phyloP scores from a whole-genome alignment of 2,329 filamentous ascomycete genomes.

The Trichoderma arundinaceum region DNA sequence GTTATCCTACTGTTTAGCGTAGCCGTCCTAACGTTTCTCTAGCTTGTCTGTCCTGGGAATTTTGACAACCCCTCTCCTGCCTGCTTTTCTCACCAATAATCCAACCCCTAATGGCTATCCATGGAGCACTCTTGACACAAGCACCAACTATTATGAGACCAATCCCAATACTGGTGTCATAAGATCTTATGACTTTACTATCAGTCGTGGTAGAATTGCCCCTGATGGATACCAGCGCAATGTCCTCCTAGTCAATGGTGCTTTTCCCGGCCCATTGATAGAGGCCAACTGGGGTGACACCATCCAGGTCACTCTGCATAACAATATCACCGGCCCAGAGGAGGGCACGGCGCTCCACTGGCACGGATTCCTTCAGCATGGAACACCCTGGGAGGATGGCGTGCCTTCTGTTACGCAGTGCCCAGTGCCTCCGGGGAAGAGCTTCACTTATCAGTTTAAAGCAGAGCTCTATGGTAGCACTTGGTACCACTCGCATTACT shows the following conservation, averaged over 20 bases:
- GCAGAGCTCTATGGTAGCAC: conserved; percentile 60
- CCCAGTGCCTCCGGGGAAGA: conserved; percentile 66
- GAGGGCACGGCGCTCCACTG: conserved; percentile 60
- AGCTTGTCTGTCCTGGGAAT: conserved; percentile 52
- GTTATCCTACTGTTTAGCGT: background rate
- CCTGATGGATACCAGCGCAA: conserved; percentile 61
- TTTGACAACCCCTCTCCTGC: conserved; percentile 45
- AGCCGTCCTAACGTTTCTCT: background rate
- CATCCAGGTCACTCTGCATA: conserved; percentile 70
- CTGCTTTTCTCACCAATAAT: conserved; percentile 55
- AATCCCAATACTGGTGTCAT: conserved; percentile 60
- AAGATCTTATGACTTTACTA: conserved; percentile 59
- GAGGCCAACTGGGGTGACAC: conserved; percentile 68
- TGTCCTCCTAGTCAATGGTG: conserved; percentile 67
- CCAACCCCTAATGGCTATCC: conserved; percentile 56
- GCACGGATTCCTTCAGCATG: conserved; percentile 59
- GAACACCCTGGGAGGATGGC: conserved; percentile 60
- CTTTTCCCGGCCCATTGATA: conserved; percentile 71
- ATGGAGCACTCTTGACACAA: conserved; percentile 55
- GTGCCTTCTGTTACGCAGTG: conserved; percentile 64
- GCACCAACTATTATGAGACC: conserved; percentile 57
- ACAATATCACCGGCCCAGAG: conserved; percentile 61
- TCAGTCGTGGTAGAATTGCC: conserved; percentile 56
- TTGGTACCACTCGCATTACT: conserved; percentile 68
- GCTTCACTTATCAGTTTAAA: conserved; percentile 58